Evolutionary conservation across 805 yeast genomes (phyloP).

Genomic region (Priceomyces medius): DNA sequence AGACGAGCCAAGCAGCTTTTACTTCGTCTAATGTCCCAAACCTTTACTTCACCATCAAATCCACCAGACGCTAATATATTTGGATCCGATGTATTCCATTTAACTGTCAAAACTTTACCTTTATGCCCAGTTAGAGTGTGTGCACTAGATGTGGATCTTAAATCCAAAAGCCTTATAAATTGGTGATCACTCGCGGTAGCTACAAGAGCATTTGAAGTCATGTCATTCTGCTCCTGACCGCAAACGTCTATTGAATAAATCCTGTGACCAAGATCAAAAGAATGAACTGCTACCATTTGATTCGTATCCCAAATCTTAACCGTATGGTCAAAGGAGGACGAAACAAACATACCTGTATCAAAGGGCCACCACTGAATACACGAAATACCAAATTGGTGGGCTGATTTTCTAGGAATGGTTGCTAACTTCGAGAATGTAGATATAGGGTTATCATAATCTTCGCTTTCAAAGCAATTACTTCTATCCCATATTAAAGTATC

Average conservation of each 20-base stretch:
- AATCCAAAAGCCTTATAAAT: constrained; percentile 66
- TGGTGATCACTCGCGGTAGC: constrained; percentile 73
- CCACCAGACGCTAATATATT: constrained; percentile 76
- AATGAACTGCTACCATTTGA: constrained; percentile 61
- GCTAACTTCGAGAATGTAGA: constrained; percentile 26
- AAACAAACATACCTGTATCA: constrained; percentile 82
- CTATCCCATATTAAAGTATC: constrained; percentile 7
- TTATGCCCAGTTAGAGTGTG: constrained; percentile 68
- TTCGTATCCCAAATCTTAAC: constrained; percentile 82
- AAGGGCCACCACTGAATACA: constrained; percentile 82
- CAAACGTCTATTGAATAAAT: constrained; percentile 65
- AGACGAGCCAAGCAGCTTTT: constrained; percentile 60
- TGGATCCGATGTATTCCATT: constrained; percentile 71
- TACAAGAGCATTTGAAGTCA: constrained; percentile 49
- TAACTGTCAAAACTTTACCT: constrained; percentile 55
- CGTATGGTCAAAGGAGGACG: constrained; percentile 76
- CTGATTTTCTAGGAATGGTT: constrained; percentile 36
- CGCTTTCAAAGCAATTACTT: constrained; percentile 21
- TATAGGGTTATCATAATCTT: constrained; percentile 34
- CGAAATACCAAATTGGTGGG: constrained; percentile 73
- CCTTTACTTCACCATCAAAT: constrained; percentile 70
- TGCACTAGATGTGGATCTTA: constrained; percentile 69
- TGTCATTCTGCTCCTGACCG: constrained; percentile 19
- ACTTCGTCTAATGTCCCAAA: constrained; percentile 84
- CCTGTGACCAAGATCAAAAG: constrained; percentile 59